These are phyloP conservation scores for Fusarium clavum DNA, from an alignment of 2,329 filamentous ascomycete species.

Conservation along the genomic window DNA sequence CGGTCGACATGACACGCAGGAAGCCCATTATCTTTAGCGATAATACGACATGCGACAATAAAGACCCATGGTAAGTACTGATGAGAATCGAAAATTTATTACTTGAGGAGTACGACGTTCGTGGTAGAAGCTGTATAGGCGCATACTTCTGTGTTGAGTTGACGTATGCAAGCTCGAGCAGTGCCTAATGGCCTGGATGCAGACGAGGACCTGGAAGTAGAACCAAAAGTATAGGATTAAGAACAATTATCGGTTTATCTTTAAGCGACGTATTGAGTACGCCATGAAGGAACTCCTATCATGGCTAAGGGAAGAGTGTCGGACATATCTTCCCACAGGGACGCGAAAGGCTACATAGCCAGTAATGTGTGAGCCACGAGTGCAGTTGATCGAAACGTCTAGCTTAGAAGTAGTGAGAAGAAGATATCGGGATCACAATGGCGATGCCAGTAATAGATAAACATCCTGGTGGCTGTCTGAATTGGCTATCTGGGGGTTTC, in stretches of 20 bases:
- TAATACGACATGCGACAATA: background rate
- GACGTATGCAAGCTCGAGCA: background rate
- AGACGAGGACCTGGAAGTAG: background rate
- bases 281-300: background rate
- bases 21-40: background rate
- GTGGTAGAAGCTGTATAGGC: background rate
- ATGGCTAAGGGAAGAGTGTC: background rate
- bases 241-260: accelerated
- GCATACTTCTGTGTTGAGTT: background rate
- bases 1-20: background rate
- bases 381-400: no score
- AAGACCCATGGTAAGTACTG: background rate
- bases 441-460: background rate
- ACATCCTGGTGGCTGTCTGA: background rate
- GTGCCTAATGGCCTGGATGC: background rate
- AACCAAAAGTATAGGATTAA: background rate
- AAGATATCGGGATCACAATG: no score
- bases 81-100: accelerated
- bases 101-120: accelerated
- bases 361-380: no score
- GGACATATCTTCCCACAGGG: no score
- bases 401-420: no score
- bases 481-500: no score
- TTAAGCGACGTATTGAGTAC: background rate
- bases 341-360: no score